phyloP scores from a whole-genome alignment of 768 basidiomycete genomes.

The Galerina sulciceps region DNA sequence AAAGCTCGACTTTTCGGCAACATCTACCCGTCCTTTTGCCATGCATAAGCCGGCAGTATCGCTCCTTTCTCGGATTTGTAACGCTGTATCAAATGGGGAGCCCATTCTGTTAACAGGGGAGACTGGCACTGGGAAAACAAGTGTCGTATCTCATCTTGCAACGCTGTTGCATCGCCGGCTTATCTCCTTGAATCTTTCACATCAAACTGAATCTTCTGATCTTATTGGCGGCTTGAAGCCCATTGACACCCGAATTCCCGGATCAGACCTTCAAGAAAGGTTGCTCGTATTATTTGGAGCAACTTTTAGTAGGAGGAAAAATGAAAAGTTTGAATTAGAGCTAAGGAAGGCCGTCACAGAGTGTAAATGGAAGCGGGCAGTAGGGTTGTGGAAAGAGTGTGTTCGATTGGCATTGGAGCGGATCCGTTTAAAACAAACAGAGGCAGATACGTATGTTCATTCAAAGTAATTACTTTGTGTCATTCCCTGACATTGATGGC shows the following conservation, averaged over 20 bases:
- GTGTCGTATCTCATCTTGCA: slow-evolving; percentile 86
- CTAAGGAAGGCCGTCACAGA: slow-evolving; percentile 82
- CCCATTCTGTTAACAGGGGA: slow-evolving; percentile 94
- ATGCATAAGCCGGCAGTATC: slow-evolving; percentile 84
- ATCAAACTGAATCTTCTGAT: slow-evolving; percentile 96
- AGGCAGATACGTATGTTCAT: slow-evolving; percentile 29
- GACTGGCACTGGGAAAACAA: slow-evolving; percentile 99
- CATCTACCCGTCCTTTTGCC: slow-evolving; percentile 70
- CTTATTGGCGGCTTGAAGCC: slow-evolving; percentile 95
- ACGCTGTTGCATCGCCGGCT: slow-evolving; percentile 75
- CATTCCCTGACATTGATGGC: neutral
- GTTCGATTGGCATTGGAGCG: slow-evolving; percentile 69
- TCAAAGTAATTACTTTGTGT: neutral
- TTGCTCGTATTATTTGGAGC: slow-evolving; percentile 83
- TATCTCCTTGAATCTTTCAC: slow-evolving; percentile 90
- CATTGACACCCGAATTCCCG: slow-evolving; percentile 85
- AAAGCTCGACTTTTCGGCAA: slow-evolving; percentile 37
- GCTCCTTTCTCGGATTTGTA: slow-evolving; percentile 81
- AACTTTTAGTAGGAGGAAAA: slow-evolving; percentile 91
- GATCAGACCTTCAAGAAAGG: slow-evolving; percentile 64
- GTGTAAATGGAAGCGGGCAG: slow-evolving; percentile 83
- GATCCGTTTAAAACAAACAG: slow-evolving; percentile 41
- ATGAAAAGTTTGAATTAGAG: slow-evolving; percentile 82
- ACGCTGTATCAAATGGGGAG: slow-evolving; percentile 72
- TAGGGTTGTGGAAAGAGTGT: slow-evolving; percentile 84